Conservation (phyloP, 1,139 yeast species). For the Tardiomyces digboiensis region DNA sequence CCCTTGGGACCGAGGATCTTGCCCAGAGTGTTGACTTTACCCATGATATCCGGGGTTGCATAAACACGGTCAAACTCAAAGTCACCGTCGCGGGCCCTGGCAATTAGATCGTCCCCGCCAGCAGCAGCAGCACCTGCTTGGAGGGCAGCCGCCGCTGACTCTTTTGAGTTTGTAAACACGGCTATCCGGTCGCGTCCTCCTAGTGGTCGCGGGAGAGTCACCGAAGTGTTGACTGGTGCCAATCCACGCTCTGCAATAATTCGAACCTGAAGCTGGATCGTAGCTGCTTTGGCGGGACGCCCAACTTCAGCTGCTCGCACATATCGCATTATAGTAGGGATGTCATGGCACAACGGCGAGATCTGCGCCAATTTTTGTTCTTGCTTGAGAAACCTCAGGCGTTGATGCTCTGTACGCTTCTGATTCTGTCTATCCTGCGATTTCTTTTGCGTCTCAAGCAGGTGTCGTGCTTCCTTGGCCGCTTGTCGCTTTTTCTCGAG, state of each 20-base stretch:
- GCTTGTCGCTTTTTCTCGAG: background rate
- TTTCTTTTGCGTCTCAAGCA: slow-evolving; percentile 18
- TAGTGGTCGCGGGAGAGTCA: slow-evolving; percentile 68
- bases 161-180: slow-evolving; percentile 56
- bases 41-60: slow-evolving; percentile 75
- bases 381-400: slow-evolving; percentile 13
- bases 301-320: slow-evolving; percentile 90
- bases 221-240: slow-evolving; percentile 63
- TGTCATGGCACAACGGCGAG: slow-evolving; percentile 57
- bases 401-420: slow-evolving; percentile 16
- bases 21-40: slow-evolving; percentile 55
- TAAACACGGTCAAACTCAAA: slow-evolving; percentile 68
- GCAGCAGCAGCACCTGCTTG: slow-evolving; percentile 49
- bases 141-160: slow-evolving; percentile 42
- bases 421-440: slow-evolving; percentile 16
- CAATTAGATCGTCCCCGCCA: slow-evolving; percentile 65
- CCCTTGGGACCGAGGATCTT: slow-evolving; percentile 82
- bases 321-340: slow-evolving; percentile 65
- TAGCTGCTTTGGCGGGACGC: slow-evolving; percentile 55
- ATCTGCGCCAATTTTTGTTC: slow-evolving; percentile 15
- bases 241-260: slow-evolving; percentile 78
- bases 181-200: slow-evolving; percentile 50
- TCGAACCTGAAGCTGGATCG: slow-evolving; percentile 54
- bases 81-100: slow-evolving; percentile 46
- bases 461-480: slow-evolving; percentile 15